These are phyloP conservation scores for Aspergillus brasiliensis DNA, from an alignment of 2,329 filamentous ascomycete genomes.

Conservation along the genomic window DNA sequence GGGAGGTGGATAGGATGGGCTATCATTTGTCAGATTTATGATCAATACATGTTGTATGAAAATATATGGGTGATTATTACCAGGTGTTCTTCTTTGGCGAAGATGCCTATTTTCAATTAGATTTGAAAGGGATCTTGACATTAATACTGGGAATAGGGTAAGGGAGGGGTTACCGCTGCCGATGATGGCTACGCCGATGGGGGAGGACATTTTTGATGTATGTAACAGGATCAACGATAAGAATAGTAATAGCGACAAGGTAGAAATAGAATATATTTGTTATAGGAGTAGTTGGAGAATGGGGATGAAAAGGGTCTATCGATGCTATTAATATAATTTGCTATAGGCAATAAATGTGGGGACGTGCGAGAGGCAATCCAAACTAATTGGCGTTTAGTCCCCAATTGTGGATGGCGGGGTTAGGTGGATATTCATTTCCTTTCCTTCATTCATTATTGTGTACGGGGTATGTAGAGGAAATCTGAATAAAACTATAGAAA, in stretches of 20 bases:
- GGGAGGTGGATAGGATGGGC: slow-evolving; percentile 54
- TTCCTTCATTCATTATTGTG: not conserved
- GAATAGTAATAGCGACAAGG: not conserved
- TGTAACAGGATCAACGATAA: not conserved
- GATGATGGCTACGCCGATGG: slow-evolving; percentile 54
- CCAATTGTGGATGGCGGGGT: not conserved
- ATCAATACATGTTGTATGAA: not conserved
- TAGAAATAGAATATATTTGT: not conserved
- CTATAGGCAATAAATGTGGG: too few relatives aligned
- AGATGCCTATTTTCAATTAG: slow-evolving; percentile 47
- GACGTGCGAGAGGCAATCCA: not conserved
- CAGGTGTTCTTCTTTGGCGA: slow-evolving; percentile 60
- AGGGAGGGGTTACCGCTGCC: slow-evolving; percentile 47
- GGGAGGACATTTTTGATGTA: slow-evolving; percentile 27
- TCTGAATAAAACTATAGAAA: not conserved
- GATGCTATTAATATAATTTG: too few relatives aligned
- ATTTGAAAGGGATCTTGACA: not conserved
- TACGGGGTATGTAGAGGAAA: not conserved
- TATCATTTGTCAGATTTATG: slow-evolving; percentile 19
- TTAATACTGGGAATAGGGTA: not conserved
- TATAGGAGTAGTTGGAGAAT: not conserved
- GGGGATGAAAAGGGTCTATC: not conserved
- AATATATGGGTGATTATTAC: slow-evolving; percentile 27
- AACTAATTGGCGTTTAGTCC: not conserved
- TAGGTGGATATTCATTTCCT: not conserved